A percentile compares a stretch with the other conserved stretches of the same genome.
phyloP scores from a whole-genome alignment of 2,329 filamentous ascomycete genomes.

The Clonostachys sp. region DNA sequence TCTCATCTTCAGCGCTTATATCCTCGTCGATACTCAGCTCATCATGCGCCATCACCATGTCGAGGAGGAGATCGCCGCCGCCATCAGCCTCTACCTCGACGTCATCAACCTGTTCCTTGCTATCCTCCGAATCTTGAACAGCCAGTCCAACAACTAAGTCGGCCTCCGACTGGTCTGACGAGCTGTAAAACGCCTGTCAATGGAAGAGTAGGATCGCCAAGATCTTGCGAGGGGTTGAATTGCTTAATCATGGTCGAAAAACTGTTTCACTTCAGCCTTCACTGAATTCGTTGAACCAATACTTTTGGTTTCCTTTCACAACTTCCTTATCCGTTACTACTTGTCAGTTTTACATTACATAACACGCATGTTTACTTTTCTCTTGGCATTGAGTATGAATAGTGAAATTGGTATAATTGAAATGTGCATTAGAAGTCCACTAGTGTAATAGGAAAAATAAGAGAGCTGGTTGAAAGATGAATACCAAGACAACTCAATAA shows the following conservation, averaged over 20 bases:
- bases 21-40: conserved; percentile 93
- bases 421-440: conserved; percentile 62
- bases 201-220: too few relatives aligned
- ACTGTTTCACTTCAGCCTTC: too few relatives aligned
- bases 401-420: conserved; percentile 26
- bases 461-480: conserved; percentile 17
- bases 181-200: too few relatives aligned
- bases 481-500: conserved; percentile 16
- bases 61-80: conserved; percentile 94
- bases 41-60: conserved; percentile 95
- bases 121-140: conserved; percentile 94
- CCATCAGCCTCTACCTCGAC: conserved; percentile 92
- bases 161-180: too few relatives aligned
- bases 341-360: too few relatives aligned
- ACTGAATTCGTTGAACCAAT: too few relatives aligned
- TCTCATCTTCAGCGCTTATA: conserved; percentile 89
- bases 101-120: conserved; percentile 96
- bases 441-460: conserved; percentile 46
- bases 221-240: too few relatives aligned
- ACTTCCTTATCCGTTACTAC: too few relatives aligned
- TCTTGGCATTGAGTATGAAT: too few relatives aligned
- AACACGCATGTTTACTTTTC: too few relatives aligned
- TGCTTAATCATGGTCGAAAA: too few relatives aligned
- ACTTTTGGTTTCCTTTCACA: too few relatives aligned
- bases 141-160: conserved; percentile 82